Percentiles rank a stretch among this genome's conserved stretches.
phyloP scores from a whole-genome alignment of 495 filamentous ascomycete genomes.

The Physcia stellaris region DNA sequence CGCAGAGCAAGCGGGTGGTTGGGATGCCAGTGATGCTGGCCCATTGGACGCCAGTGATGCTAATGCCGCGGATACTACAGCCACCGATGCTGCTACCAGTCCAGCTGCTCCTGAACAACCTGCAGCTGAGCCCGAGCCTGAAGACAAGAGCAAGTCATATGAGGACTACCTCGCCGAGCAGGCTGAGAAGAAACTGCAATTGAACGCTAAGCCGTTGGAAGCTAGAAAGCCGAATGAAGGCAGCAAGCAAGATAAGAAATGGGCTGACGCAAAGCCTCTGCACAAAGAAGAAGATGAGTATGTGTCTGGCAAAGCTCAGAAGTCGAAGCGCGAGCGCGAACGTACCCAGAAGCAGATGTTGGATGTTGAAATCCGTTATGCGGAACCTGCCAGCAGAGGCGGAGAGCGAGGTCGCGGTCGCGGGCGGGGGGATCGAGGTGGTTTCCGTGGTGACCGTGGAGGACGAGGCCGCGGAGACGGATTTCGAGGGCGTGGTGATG shows the following conservation, averaged over 20 bases:
- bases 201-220: conserved; percentile 46
- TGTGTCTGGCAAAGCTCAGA: conserved; percentile 61
- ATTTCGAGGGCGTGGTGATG: conserved; percentile 27
- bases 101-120: conserved; percentile 13
- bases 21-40: conserved; percentile 13
- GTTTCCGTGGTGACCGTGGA: conserved; percentile 31
- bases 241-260: conserved; percentile 73
- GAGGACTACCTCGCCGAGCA: conserved; percentile 77
- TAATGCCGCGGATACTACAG: conserved; percentile 11
- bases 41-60: conserved; percentile 13
- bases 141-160: conserved; percentile 81
- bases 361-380: conserved; percentile 70
- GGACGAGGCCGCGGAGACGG: conserved; percentile 24
- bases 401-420: conserved; percentile 37
- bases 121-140: conserved; percentile 41
- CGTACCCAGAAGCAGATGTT: conserved; percentile 84
- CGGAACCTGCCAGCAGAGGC: conserved; percentile 41
- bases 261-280: conserved; percentile 70
- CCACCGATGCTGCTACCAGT: conserved; percentile 23
- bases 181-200: conserved; percentile 65
- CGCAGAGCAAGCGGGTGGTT: conserved; percentile 43
- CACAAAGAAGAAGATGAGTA: conserved; percentile 58
- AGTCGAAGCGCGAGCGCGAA: conserved; percentile 75
- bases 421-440: conserved; percentile 30
- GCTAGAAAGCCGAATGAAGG: conserved; percentile 87